Percentiles rank a stretch among this genome's conserved stretches.
Evolutionary conservation across 768 basidiomycete species (phyloP).

Genomic region (Mycena floridula): DNA sequence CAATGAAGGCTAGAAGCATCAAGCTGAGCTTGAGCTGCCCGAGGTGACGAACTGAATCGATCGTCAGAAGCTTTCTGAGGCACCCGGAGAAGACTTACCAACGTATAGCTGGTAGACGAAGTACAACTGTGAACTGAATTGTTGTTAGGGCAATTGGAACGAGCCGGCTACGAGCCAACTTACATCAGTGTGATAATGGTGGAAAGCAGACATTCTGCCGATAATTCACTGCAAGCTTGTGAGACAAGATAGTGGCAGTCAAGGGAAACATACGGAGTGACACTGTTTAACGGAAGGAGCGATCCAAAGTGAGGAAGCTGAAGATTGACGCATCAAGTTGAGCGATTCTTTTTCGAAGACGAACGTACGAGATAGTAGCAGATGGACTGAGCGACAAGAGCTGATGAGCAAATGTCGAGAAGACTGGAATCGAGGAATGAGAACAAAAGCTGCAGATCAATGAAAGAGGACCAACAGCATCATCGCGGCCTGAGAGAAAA

Average conservation of each 20-base stretch:
- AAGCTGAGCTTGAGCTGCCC: conserved; percentile 15
- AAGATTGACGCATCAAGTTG: not conserved
- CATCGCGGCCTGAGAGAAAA: not conserved
- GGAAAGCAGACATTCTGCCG: conserved; percentile 36
- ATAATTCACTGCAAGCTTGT: conserved; percentile 23
- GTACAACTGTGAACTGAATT: conserved; percentile 34
- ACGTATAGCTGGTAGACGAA: conserved; percentile 35
- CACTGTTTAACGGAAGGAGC: conserved; percentile 25
- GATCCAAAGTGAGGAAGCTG: conserved; percentile 41
- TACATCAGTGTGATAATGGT: conserved; percentile 38
- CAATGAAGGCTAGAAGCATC: conserved; percentile 22
- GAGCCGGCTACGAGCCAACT: conserved; percentile 3
- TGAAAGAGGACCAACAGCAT: not conserved
- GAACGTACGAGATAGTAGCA: conserved; percentile 36
- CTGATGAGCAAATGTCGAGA: conserved; percentile 32
- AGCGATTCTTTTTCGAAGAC: no score
- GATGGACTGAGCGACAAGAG: conserved; percentile 35
- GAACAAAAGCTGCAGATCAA: not conserved
- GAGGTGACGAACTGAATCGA: conserved; percentile 2
- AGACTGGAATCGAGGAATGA: conserved; percentile 7
- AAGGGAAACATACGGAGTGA: conserved; percentile 28
- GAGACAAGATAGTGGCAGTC: not conserved
- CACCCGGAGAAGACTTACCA: conserved; percentile 15
- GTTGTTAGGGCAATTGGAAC: not conserved
- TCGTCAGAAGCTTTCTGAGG: not conserved